Evolutionary conservation across 2,329 filamentous ascomycete species (phyloP).

Genomic region (Aulographum hederae): DNA sequence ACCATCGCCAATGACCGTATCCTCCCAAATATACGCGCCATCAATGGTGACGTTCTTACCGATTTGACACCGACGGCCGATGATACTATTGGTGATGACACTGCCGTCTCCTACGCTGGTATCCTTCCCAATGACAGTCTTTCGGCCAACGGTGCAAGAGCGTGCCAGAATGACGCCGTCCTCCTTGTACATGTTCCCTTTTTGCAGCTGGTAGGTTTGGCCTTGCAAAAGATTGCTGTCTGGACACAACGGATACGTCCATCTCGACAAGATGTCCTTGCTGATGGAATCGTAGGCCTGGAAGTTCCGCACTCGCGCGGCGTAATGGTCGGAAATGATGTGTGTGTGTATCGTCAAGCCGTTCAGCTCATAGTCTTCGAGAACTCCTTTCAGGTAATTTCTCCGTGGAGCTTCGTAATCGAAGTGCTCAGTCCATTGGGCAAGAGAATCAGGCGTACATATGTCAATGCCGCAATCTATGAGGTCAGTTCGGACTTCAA

Average conservation of each 20-base stretch:
- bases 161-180: constrained; percentile 55
- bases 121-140: constrained; percentile 57
- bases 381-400: constrained; percentile 77
- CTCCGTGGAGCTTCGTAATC: constrained; percentile 82
- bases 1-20: constrained; percentile 58
- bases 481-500: constrained; percentile 72
- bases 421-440: constrained; percentile 93
- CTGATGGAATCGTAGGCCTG: constrained; percentile 81
- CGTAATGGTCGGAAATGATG: constrained; percentile 66
- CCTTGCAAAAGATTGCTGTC: constrained; percentile 69
- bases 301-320: constrained; percentile 68
- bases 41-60: constrained; percentile 67
- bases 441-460: constrained; percentile 87
- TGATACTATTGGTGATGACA: constrained; percentile 53
- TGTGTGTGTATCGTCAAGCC: constrained; percentile 93
- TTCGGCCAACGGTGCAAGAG: constrained; percentile 49
- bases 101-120: constrained; percentile 59
- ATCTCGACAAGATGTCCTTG: constrained; percentile 68
- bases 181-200: constrained; percentile 60
- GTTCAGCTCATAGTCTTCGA: constrained; percentile 95
- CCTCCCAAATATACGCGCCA: constrained; percentile 77
- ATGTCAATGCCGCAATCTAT: constrained; percentile 95
- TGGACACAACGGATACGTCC: constrained; percentile 77
- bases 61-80: constrained; percentile 73
- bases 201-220: constrained; percentile 51